Conservation (phyloP, 78 protist species). For the Monosiga brevicollis region DNA sequence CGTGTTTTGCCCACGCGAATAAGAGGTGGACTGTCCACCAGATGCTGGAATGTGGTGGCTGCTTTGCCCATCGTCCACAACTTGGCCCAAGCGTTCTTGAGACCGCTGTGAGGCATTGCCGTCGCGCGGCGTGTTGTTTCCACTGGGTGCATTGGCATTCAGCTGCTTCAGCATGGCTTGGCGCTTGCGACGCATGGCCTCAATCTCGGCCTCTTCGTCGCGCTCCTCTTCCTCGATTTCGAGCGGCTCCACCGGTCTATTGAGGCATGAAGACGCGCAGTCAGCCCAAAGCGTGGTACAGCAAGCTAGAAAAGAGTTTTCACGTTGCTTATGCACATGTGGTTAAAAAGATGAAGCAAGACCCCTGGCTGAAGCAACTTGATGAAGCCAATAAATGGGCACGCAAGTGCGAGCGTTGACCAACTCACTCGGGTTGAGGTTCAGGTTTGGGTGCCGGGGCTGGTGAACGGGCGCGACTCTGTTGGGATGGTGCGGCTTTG, state of each 20-base stretch:
- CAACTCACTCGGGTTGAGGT: no score
- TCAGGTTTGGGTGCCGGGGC: no score
- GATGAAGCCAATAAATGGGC: no score
- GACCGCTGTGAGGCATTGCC: background rate
- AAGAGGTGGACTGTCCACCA: background rate
- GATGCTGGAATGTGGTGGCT: background rate
- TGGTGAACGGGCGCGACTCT: no score
- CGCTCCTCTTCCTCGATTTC: background rate
- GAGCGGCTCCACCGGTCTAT: no score
- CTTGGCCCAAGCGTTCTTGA: background rate
- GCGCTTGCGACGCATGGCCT: background rate
- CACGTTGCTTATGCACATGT: background rate
- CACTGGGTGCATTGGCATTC: background rate
- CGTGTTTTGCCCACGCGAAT: background rate
- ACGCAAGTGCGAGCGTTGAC: no score
- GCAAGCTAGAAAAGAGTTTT: background rate
- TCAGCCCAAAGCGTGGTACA: background rate
- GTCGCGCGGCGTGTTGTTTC: background rate
- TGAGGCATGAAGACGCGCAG: background rate
- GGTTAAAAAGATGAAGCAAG: background rate
- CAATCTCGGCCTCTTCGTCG: background rate
- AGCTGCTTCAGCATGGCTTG: background rate
- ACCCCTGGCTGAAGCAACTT: background rate
- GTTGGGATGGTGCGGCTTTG: background rate
- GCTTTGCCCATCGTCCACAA: background rate